Evolutionary conservation across 805 yeast species (phyloP), one percentile per base, ranked within the genome.

Genomic region (Wickerhamomyces ciferrii): DNA sequence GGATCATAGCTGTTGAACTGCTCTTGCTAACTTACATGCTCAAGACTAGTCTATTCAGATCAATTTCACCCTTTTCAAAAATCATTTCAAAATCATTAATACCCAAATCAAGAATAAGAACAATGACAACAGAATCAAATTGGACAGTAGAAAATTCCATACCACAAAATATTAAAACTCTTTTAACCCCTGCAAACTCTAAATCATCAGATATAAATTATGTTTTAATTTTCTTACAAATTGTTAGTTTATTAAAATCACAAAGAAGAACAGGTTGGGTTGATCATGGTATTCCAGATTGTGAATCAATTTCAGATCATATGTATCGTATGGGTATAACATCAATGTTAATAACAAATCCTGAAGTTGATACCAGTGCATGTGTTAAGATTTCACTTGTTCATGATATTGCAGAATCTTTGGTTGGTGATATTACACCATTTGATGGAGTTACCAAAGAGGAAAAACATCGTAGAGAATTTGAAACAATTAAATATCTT

Each of bases 391-490:
- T 92, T 45, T 90, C 97, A 1, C 70, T 90, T 37, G 82, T 90
- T 29, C 99, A 92, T 70, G 99, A 92, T 65, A 86, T 92, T 57
- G 97, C 98, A 11, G 99, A 92, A 71, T 66, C 91, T 4, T 69
- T 92, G 25, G 98, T 92, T 14, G 99, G 99, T 29, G 99, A 92
- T 63, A 87, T 92, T 43, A 90, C 96, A 2, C 94, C 99, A 56
- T 66, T 78, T 63, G 87, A 90, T 68, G 60, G 76, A 48, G 78
- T 91, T 27, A 70, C 80, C 41, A 89, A 90, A 62, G 71, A 67
- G 15, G 98, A 92, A 62, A 92, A 92, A 64, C 94, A 87, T 63
- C 74, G 84, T 48, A 72, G 97, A 47, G 98, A 92, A 60, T 74
- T 71, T 35, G 81, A 67, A 23, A 81, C 97, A 2, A 86, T 92